phyloP scores from a whole-genome alignment of 345 rosid species.

The Eutrema yunnanense region DNA sequence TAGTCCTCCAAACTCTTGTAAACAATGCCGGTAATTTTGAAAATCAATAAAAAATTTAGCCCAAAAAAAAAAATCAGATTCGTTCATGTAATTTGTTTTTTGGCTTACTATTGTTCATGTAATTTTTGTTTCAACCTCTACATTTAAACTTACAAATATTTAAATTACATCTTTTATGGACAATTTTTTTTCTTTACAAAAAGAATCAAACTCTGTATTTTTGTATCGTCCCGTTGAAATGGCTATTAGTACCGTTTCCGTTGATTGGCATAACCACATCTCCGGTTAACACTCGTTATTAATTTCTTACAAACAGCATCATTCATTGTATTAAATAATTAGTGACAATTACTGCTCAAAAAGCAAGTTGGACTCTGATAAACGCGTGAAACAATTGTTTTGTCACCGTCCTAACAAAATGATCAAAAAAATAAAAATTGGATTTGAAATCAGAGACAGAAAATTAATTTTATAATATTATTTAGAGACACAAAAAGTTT shows the following conservation, averaged over 20 bases:
- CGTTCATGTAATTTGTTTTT: background rate
- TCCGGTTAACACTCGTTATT: background rate
- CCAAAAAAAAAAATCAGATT: background rate
- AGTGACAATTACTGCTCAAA: conserved; percentile 21
- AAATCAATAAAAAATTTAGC: no score
- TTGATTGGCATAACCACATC: background rate
- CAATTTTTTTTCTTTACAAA: no score
- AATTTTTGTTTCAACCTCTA: background rate
- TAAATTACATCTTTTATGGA: no score
- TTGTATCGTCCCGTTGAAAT: background rate
- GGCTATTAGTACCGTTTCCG: background rate
- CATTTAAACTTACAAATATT: background rate
- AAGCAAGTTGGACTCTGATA: conserved; percentile 16
- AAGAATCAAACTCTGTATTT: background rate
- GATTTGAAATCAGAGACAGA: background rate
- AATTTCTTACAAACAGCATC: background rate
- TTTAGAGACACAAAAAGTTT: background rate
- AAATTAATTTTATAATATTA: background rate
- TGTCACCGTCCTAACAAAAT: conserved; percentile 18
- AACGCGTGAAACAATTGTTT: conserved; percentile 25
- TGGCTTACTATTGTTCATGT: background rate
- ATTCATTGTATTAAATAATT: background rate
- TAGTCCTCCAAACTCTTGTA: no score
- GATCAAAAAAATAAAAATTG: background rate
- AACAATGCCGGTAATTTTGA: no score